These are phyloP conservation scores for Cladorrhinum sp. DNA, from an alignment of 2,329 filamentous ascomycete species.

Conservation along the genomic window DNA sequence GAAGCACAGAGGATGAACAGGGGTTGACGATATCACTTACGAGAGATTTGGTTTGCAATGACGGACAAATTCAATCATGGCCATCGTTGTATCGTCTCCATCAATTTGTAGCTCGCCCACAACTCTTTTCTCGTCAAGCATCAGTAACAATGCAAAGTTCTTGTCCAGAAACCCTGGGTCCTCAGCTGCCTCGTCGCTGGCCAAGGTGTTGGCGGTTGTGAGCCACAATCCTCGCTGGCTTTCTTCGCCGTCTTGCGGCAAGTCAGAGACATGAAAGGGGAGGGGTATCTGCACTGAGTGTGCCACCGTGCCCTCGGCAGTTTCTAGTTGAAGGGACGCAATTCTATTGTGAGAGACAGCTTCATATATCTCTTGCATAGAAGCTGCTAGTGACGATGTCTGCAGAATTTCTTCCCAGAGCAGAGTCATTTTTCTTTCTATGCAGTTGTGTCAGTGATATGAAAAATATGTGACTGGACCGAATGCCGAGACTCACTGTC, in stretches of 20 bases:
- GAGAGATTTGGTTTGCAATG: slow-evolving; percentile 67
- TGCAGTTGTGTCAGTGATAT: slow-evolving; percentile 17
- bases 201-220: slow-evolving; percentile 77
- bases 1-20: background rate
- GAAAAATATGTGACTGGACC: background rate
- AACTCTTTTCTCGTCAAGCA: slow-evolving; percentile 75
- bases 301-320: slow-evolving; percentile 54
- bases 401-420: slow-evolving; percentile 70
- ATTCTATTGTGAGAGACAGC: slow-evolving; percentile 82
- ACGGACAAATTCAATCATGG: slow-evolving; percentile 78
- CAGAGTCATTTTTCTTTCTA: slow-evolving; percentile 58
- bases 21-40: slow-evolving; percentile 36
- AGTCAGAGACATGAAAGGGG: slow-evolving; percentile 67
- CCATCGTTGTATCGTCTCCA: slow-evolving; percentile 69
- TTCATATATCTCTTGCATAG: slow-evolving; percentile 77
- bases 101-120: slow-evolving; percentile 73
- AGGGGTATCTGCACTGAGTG: slow-evolving; percentile 64
- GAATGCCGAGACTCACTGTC: slow-evolving; percentile 43
- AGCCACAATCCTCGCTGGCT: slow-evolving; percentile 77
- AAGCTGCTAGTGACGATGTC: slow-evolving; percentile 74
- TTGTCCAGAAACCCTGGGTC: slow-evolving; percentile 72
- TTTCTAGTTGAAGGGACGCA: slow-evolving; percentile 75
- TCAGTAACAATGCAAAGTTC: slow-evolving; percentile 80
- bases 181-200: slow-evolving; percentile 63
- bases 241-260: slow-evolving; percentile 65